Conservation (phyloP, 1,284 basidiomycete genomes). For the Sphagnurus paluster region DNA sequence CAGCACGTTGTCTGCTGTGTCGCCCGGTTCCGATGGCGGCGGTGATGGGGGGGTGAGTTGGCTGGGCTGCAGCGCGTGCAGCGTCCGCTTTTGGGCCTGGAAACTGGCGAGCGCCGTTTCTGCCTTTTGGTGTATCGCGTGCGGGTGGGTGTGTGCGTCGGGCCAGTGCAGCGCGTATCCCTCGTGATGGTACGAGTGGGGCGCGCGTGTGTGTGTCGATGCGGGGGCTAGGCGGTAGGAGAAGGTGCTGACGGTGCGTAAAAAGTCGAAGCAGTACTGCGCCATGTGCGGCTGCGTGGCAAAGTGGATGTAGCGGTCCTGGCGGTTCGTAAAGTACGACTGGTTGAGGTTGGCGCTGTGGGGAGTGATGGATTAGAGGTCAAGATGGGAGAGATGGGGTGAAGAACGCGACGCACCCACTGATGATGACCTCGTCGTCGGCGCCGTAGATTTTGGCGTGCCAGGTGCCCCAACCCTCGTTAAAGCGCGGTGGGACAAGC, state of each 20-base stretch:
- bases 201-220: slow-evolving; percentile 15
- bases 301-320: slow-evolving; percentile 92
- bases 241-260: slow-evolving; percentile 69
- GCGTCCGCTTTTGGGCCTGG: slow-evolving; percentile 41
- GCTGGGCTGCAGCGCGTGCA: not conserved
- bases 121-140: slow-evolving; percentile 57
- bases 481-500: slow-evolving; percentile 88
- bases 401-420: slow-evolving; percentile 65
- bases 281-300: slow-evolving; percentile 61
- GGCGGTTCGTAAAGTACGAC: slow-evolving; percentile 94
- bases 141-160: slow-evolving; percentile 54
- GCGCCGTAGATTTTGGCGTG: slow-evolving; percentile 96
- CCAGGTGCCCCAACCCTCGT: slow-evolving; percentile 99
- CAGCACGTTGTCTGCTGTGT: slow-evolving; percentile 38
- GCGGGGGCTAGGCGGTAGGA: slow-evolving; percentile 66
- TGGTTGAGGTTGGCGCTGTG: slow-evolving; percentile 90
- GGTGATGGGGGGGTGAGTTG: too few species aligned
- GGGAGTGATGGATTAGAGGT: not conserved
- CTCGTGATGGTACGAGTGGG: slow-evolving; percentile 33
- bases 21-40: too few species aligned
- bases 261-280: slow-evolving; percentile 83
- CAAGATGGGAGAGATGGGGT: not conserved
- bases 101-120: slow-evolving; percentile 47
- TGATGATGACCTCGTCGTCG: slow-evolving; percentile 91
- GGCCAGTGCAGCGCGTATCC: slow-evolving; percentile 57